Evolutionary conservation across 345 rosid genomes (phyloP), one percentile per base, ranked within the genome.

Genomic region (Linum tenue): DNA sequence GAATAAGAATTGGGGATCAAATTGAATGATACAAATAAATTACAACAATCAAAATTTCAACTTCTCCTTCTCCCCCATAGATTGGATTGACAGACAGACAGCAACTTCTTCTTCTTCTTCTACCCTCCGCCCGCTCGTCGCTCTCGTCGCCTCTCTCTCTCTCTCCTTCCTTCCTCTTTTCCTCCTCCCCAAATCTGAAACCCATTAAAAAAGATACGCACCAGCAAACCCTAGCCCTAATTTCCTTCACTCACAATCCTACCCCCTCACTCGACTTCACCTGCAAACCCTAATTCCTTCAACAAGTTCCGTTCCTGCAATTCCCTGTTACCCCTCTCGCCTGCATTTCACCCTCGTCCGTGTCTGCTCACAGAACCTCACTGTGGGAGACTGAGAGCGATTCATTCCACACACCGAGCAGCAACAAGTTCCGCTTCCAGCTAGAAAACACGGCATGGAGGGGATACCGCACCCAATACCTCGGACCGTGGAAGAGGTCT

Each of bases 391-490:
- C 53, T 48, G 12, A 6, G 53, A 48, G 12, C 53, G 11, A 48
- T 48, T 48, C 11, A 48, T 22, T 22, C 31, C 31, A 48, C 11
- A 48, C 15, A 12, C 1, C 9, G 53, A 48, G 11, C 3, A 10
- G 2, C 9, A 48, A 3, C 53, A 48, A 48, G 14, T 48, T 48
- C 53, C 9, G 9, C 53, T 9, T 9, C 15, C 1, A 48, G 12
- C 53, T 48, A 9, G 14, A 22, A 48, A 48, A 48, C 53, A 9
- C 53, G 53, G 3, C 53, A 57, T 57, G 60, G 60, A 57, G 37
- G 60, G 37, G 60, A 37, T 57, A 17, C 60, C 60, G 60, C 60
- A 57, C 60, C 60, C 38, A 10, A 9, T 57, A 57, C 60, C 60
- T 37, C 36, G 60, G 22, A 57, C 60, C 3, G 60, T 57, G 7